phyloP scores from a whole-genome alignment of 805 yeast species.

The Pichia eremophila region DNA sequence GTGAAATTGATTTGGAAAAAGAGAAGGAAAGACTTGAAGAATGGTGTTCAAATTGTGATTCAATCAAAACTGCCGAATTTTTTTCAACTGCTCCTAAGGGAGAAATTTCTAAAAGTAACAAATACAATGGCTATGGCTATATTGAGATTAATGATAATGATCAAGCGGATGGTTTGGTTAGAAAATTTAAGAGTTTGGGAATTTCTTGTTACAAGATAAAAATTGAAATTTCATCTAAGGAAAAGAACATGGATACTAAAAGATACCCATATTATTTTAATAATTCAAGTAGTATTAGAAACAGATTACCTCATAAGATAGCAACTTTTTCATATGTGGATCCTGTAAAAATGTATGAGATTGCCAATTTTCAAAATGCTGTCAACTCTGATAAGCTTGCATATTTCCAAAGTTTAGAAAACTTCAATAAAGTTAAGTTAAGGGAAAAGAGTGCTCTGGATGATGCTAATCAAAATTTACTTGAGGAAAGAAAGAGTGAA shows the following conservation, averaged over 20 bases:
- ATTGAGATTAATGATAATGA: slow-evolving; percentile 20
- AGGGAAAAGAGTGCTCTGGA: slow-evolving; percentile 1
- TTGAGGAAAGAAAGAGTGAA: slow-evolving; percentile 5
- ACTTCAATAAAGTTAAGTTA: slow-evolving; percentile 3
- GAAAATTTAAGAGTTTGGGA: slow-evolving; percentile 14
- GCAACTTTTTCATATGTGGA: slow-evolving; percentile 19
- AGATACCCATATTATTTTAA: slow-evolving; percentile 7
- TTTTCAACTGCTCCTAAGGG: slow-evolving; percentile 12
- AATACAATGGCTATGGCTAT: slow-evolving; percentile 23
- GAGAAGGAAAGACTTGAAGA: slow-evolving; percentile 17
- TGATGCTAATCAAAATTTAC: slow-evolving; percentile 2
- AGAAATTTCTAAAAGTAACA: slow-evolving; percentile 8
- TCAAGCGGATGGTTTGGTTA: slow-evolving; percentile 19
- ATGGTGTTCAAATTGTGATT: slow-evolving; percentile 19
- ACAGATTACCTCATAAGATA: background rate
- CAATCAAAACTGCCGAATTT: slow-evolving; percentile 21
- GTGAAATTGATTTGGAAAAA: slow-evolving; percentile 17
- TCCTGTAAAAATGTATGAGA: slow-evolving; percentile 20
- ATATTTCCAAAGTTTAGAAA: slow-evolving; percentile 6
- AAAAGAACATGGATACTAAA: slow-evolving; percentile 6
- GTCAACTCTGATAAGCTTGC: slow-evolving; percentile 15
- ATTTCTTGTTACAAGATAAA: slow-evolving; percentile 23
- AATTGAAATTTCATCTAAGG: slow-evolving; percentile 20
- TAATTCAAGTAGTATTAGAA: background rate
- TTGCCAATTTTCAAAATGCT: slow-evolving; percentile 19